phyloP scores from a whole-genome alignment of 164 flowering plant genomes.

The Pachysandra terminalis region DNA sequence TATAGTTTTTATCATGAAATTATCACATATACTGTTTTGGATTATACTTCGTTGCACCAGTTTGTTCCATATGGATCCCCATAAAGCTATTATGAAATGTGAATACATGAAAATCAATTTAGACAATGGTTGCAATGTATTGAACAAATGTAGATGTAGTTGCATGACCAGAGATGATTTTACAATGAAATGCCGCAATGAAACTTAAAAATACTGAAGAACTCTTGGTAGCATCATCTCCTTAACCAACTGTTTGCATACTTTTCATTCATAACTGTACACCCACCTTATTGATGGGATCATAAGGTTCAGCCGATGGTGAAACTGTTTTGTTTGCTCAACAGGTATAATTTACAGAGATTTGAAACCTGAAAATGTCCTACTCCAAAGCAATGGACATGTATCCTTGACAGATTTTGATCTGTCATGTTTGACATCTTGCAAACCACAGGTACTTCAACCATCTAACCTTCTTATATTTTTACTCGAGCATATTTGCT shows the following conservation, averaged over 20 bases:
- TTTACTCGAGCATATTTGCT: background rate
- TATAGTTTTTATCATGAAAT: too few relatives aligned
- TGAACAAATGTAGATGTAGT: background rate
- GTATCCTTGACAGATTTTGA: slow-evolving; percentile 92
- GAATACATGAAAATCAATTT: background rate
- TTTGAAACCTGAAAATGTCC: slow-evolving; percentile 93
- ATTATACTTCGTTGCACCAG: background rate
- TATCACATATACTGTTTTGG: background rate
- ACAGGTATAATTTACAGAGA: slow-evolving; percentile 94
- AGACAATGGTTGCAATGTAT: background rate
- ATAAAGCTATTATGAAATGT: too few relatives aligned
- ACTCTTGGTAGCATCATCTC: background rate
- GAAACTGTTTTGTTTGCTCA: slow-evolving; percentile 5
- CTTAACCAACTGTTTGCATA: background rate
- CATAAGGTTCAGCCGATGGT: slow-evolving; percentile 1
- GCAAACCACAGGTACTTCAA: slow-evolving; percentile 83
- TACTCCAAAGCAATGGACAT: slow-evolving; percentile 79
- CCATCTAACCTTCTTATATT: background rate
- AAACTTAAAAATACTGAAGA: too few relatives aligned
- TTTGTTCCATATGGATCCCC: background rate
- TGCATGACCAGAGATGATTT: background rate
- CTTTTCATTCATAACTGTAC: background rate
- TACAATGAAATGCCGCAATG: background rate
- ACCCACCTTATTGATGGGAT: background rate
- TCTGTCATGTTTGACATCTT: slow-evolving; percentile 91